Conservation (phyloP, 2,329 filamentous ascomycete species). For the Pseudogymnoascus sp. region DNA sequence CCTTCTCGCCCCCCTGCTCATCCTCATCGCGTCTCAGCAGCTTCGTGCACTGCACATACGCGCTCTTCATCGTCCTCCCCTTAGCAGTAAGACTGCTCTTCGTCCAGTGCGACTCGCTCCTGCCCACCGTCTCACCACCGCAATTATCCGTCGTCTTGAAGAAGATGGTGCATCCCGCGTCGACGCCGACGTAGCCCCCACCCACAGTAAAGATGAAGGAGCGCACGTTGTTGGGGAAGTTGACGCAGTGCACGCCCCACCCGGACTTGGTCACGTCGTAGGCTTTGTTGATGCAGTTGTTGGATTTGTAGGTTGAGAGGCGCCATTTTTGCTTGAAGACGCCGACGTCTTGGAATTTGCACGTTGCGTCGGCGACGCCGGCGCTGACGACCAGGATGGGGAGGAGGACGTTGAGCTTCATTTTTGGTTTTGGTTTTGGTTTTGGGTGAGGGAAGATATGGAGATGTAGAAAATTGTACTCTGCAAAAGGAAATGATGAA, state of each 20-base stretch:
- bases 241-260: neutral
- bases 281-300: neutral
- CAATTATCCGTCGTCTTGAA: neutral
- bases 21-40: neutral
- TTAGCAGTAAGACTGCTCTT: neutral
- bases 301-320: neutral
- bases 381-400: neutral
- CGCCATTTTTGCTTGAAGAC: slow-evolving; percentile 2
- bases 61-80: neutral
- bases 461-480: neutral
- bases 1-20: neutral
- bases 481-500: neutral
- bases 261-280: neutral
- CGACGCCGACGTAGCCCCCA: neutral
- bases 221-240: neutral
- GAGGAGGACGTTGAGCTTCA: neutral
- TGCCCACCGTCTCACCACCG: neutral
- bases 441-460: neutral
- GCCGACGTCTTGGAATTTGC: neutral
- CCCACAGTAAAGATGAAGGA: neutral
- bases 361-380: neutral
- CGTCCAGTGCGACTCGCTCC: neutral
- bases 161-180: neutral
- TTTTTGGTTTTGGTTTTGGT: neutral
- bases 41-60: neutral